These are phyloP conservation scores for Calendula officinalis DNA, from an alignment of 129 eudicot species.

Conservation along the genomic window DNA sequence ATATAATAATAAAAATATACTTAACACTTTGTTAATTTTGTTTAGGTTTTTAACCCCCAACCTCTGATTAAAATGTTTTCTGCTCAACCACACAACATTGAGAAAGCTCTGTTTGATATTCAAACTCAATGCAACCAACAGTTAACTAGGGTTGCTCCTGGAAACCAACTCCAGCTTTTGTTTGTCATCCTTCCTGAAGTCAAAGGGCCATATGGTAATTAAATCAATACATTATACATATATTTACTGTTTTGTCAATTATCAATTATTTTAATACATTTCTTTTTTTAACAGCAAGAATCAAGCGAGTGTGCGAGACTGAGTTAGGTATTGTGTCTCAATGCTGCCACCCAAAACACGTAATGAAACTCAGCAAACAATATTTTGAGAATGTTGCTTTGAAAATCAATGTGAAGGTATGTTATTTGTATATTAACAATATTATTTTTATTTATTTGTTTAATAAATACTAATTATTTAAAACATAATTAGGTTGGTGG, in stretches of 20 bases:
- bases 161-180: constrained; percentile 52
- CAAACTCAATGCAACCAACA: constrained; percentile 9
- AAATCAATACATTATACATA: background rate
- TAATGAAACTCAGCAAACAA: constrained; percentile 31
- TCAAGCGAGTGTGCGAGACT: constrained; percentile 77
- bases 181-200: constrained; percentile 73
- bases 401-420: constrained; percentile 88
- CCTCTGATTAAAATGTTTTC: constrained; percentile 41
- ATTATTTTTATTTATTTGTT: background rate
- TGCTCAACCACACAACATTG: constrained; percentile 38
- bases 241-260: background rate
- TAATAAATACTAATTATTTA: background rate
- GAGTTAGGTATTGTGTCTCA: constrained; percentile 85
- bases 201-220: constrained; percentile 65
- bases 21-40: background rate
- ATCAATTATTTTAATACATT: background rate
- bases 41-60: constrained; percentile 51
- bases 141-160: constrained; percentile 21
- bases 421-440: background rate
- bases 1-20: background rate
- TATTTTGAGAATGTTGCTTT: constrained; percentile 70
- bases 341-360: constrained; percentile 70
- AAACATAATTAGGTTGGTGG: constrained; percentile 68
- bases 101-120: constrained; percentile 42
- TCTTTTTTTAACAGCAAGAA: constrained; percentile 45